phyloP scores from a whole-genome alignment of 306 rosid genomes.

The Quercus mongolica region DNA sequence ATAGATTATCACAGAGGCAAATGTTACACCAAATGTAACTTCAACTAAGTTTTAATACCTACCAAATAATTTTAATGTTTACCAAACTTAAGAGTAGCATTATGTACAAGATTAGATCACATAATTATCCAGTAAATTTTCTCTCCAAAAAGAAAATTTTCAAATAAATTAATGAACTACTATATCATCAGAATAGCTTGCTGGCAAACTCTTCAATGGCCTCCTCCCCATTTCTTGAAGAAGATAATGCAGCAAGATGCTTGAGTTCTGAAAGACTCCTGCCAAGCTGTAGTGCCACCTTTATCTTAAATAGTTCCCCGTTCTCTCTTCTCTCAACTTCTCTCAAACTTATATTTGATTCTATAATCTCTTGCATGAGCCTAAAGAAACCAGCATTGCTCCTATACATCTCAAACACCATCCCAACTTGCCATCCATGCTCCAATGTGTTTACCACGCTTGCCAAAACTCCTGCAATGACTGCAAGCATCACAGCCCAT shows the following conservation, averaged over 20 bases:
- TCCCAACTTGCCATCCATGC: conserved; percentile 87
- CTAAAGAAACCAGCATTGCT: conserved; percentile 51
- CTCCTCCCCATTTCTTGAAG: not conserved
- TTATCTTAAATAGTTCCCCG: conserved; percentile 58
- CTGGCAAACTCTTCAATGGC: conserved; percentile 29
- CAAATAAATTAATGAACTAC: not conserved
- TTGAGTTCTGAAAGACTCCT: conserved; percentile 35
- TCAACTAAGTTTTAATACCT: no score
- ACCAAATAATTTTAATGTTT: no score
- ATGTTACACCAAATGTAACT: no score
- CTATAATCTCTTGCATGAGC: conserved; percentile 61
- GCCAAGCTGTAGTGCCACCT: conserved; percentile 54
- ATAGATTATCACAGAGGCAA: no score
- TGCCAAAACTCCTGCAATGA: conserved; percentile 59
- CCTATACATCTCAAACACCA: conserved; percentile 77
- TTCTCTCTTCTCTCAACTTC: conserved; percentile 54
- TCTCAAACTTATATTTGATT: conserved; percentile 39
- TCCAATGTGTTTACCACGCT: conserved; percentile 57
- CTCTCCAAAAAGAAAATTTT: no score
- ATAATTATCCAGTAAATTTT: no score
- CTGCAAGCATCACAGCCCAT: conserved; percentile 52
- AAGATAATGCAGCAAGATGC: conserved; percentile 20
- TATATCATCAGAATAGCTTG: conserved; percentile 30
- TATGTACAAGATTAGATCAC: no score
- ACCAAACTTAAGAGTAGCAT: no score